Percentiles rank a stretch among this genome's conserved stretches.
These are phyloP conservation scores for Thermoascus crustaceus DNA, from an alignment of 2,329 filamentous ascomycete genomes.

Conservation along the genomic window DNA sequence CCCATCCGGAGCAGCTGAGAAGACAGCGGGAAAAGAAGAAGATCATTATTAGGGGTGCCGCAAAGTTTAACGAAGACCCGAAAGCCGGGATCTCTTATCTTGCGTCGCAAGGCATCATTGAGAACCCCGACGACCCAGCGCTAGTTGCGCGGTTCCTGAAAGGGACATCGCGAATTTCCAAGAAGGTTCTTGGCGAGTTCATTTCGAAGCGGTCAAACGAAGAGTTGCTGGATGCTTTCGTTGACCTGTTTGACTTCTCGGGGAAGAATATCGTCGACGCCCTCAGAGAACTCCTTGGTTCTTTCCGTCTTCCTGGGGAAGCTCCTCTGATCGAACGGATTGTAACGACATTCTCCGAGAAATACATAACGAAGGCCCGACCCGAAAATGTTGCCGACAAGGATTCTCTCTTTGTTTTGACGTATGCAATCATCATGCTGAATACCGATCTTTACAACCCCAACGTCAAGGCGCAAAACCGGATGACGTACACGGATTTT, in stretches of 20 bases:
- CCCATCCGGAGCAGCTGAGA: conserved; percentile 56
- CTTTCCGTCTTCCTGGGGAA: conserved; percentile 90
- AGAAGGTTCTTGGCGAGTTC: conserved; percentile 84
- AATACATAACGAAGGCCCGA: conserved; percentile 64
- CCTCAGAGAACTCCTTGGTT: conserved; percentile 73
- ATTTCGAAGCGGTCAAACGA: conserved; percentile 88
- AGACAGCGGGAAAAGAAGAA: conserved; percentile 74
- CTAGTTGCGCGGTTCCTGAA: conserved; percentile 80
- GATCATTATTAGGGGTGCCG: conserved; percentile 76
- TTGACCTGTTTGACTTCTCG: conserved; percentile 79
- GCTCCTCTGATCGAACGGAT: conserved; percentile 89
- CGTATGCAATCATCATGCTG: conserved; percentile 94
- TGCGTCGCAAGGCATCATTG: conserved; percentile 76
- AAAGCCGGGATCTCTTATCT: conserved; percentile 83
- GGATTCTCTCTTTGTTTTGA: conserved; percentile 82
- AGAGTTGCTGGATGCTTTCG: conserved; percentile 71
- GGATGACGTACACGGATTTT: conserved; percentile 81
- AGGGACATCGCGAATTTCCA: conserved; percentile 79
- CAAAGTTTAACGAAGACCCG: conserved; percentile 91
- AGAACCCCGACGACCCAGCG: conserved; percentile 62
- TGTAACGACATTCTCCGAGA: conserved; percentile 75
- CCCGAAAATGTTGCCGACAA: conserved; percentile 72
- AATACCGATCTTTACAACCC: conserved; percentile 97
- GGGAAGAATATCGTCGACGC: conserved; percentile 87
- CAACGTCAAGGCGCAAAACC: conserved; percentile 64